These are phyloP conservation scores for Starmerella floricola DNA, from an alignment of 805 yeast genomes.

Conservation along the genomic window DNA sequence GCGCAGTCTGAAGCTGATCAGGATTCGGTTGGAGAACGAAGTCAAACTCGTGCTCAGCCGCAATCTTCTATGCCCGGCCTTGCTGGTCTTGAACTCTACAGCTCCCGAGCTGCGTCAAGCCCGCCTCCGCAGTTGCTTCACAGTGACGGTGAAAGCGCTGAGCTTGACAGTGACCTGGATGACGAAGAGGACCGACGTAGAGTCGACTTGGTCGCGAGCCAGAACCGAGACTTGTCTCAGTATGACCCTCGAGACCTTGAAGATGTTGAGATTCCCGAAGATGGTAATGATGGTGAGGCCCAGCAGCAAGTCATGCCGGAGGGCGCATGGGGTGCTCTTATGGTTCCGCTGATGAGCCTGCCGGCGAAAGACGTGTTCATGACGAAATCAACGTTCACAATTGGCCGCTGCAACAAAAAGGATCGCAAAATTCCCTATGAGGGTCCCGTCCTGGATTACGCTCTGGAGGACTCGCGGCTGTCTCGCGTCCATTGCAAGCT, in stretches of 20 bases:
- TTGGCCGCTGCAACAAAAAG: constrained; percentile 45
- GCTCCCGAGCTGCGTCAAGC: constrained; percentile 5
- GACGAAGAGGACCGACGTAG: constrained; percentile 15
- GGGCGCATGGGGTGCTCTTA: constrained; percentile 53
- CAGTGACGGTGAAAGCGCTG: not conserved
- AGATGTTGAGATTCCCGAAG: constrained; percentile 11
- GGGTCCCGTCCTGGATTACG: constrained; percentile 36
- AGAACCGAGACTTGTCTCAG: constrained; percentile 14
- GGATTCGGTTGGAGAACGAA: no score
- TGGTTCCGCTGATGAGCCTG: constrained; percentile 39
- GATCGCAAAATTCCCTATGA: constrained; percentile 4
- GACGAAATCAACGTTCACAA: constrained; percentile 54
- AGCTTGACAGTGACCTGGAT: constrained; percentile 14
- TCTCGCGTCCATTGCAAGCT: constrained; percentile 77
- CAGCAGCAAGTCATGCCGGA: constrained; percentile 30
- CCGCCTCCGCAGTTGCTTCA: not conserved
- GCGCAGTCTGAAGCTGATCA: no score
- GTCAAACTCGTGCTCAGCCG: not conserved
- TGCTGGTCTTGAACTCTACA: constrained; percentile 14
- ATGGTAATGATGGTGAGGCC: constrained; percentile 3
- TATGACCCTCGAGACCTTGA: constrained; percentile 23
- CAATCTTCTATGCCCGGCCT: constrained; percentile 12
- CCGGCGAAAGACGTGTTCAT: constrained; percentile 40
- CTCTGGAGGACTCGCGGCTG: constrained; percentile 58
- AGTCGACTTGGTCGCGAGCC: constrained; percentile 13